Conservation (phyloP, 768 basidiomycete genomes). For the Neoboletus subvelutipes region DNA sequence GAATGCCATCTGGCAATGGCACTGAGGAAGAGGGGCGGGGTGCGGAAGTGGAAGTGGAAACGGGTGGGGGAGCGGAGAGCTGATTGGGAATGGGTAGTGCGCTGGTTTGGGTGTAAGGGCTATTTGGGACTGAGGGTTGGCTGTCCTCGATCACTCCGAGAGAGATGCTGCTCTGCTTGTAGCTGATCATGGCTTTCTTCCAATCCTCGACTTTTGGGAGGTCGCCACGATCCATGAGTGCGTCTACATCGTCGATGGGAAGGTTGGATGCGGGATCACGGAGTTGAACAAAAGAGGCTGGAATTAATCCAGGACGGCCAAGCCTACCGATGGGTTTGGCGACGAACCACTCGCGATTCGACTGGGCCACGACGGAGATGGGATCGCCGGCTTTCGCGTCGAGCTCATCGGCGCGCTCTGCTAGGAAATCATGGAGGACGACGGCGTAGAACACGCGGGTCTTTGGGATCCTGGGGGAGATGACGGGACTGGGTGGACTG, state of each 20-base stretch:
- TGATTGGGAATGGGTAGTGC: slow-evolving; percentile 13
- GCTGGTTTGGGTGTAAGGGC: slow-evolving; percentile 36
- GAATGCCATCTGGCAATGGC: slow-evolving; percentile 75
- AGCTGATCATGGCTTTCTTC: slow-evolving; percentile 93
- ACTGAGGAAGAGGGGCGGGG: slow-evolving; percentile 43
- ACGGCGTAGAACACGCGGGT: slow-evolving; percentile 86
- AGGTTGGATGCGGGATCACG: slow-evolving; percentile 87
- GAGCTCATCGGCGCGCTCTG: slow-evolving; percentile 96
- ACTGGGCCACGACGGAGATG: slow-evolving; percentile 96
- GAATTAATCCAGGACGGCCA: slow-evolving; percentile 95
- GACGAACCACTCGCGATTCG: slow-evolving; percentile 99
- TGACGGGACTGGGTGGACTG: slow-evolving; percentile 31
- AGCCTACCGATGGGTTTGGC: slow-evolving; percentile 96
- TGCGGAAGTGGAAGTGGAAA: slow-evolving; percentile 4
- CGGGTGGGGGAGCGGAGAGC: slow-evolving; percentile 7
- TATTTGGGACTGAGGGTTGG: slow-evolving; percentile 43
- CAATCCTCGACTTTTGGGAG: slow-evolving; percentile 98
- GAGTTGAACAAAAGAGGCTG: slow-evolving; percentile 95
- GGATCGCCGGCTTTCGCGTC: slow-evolving; percentile 93
- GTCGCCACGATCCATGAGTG: slow-evolving; percentile 82
- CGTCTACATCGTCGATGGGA: slow-evolving; percentile 70
- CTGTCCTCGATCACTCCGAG: slow-evolving; percentile 84
- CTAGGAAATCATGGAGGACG: slow-evolving; percentile 91
- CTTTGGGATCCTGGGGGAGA: slow-evolving; percentile 36
- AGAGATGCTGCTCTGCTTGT: slow-evolving; percentile 95